Evolutionary conservation across 257 asterid species (phyloP).

Genomic region (Prunella vulgaris): DNA sequence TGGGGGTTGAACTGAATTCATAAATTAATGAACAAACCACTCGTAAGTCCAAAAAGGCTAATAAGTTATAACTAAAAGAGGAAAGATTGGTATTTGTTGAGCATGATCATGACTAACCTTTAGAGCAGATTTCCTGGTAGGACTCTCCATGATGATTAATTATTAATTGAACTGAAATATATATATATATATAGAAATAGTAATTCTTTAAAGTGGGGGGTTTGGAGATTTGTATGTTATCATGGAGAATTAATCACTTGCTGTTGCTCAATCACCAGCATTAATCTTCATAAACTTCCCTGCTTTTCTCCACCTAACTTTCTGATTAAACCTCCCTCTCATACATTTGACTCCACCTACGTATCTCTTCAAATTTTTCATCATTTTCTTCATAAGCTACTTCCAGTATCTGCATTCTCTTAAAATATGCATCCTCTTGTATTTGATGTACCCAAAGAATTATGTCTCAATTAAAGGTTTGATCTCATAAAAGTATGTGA

Average conservation of each 20-base stretch:
- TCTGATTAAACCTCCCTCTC: constrained; percentile 55
- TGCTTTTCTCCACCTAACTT: constrained; percentile 41
- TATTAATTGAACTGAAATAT: constrained; percentile 18
- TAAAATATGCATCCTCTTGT: too few species aligned
- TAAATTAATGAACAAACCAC: constrained; percentile 16
- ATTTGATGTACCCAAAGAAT: too few species aligned
- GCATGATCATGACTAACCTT: constrained; percentile 30
- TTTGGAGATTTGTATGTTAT: constrained; percentile 45
- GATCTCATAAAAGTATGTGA: too few species aligned
- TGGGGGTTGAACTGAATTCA: constrained; percentile 22
- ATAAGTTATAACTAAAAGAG: background rate
- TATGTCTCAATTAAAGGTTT: too few species aligned
- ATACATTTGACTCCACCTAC: background rate
- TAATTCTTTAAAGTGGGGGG: too few species aligned
- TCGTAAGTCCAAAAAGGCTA: background rate
- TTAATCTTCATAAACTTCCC: constrained; percentile 15
- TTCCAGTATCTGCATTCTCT: too few species aligned
- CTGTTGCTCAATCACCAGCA: constrained; percentile 49
- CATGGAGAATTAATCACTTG: constrained; percentile 28
- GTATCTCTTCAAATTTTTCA: constrained; percentile 15
- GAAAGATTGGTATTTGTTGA: background rate
- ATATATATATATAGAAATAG: constrained; percentile 23
- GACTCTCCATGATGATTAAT: constrained; percentile 38
- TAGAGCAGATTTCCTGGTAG: constrained; percentile 44
- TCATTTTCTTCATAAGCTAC: background rate